These are phyloP conservation scores for Penicillium verhagenii DNA, from an alignment of 495 filamentous ascomycete genomes.

Conservation along the genomic window DNA sequence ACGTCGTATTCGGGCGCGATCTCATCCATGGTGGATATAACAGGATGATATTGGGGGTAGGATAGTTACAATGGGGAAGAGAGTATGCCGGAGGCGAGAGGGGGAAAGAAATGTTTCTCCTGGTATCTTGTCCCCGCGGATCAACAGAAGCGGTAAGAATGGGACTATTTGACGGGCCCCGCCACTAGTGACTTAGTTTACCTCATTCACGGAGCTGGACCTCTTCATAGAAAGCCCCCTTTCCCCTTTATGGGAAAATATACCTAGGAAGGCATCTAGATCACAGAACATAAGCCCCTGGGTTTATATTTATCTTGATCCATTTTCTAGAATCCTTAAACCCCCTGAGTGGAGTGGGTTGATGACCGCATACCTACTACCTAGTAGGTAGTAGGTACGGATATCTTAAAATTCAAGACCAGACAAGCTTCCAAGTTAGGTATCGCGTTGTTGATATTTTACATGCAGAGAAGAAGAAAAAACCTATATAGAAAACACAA, in stretches of 20 bases:
- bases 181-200: slow-evolving; percentile 27
- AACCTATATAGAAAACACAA: slow-evolving; percentile 1
- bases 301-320: background rate
- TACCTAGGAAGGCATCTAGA: background rate
- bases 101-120: slow-evolving; percentile 19
- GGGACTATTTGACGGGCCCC: slow-evolving; percentile 31
- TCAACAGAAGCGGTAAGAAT: slow-evolving; percentile 34
- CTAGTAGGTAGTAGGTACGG: no score
- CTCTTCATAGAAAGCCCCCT: background rate
- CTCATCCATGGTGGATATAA: slow-evolving; percentile 73
- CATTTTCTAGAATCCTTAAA: background rate
- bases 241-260: background rate
- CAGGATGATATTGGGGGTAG: slow-evolving; percentile 5
- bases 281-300: background rate
- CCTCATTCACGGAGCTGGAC: background rate
- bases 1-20: slow-evolving; percentile 97
- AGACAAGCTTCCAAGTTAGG: background rate
- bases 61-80: slow-evolving; percentile 14
- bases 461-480: slow-evolving; percentile 15
- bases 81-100: slow-evolving; percentile 17
- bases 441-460: slow-evolving; percentile 16
- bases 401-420: background rate
- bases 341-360: background rate
- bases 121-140: slow-evolving; percentile 30
- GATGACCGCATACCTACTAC: background rate